Evolutionary conservation across 148 eudicot species (phyloP), one percentile per base, ranked within the genome.

Genomic region (Rhododendron mucronatum): DNA sequence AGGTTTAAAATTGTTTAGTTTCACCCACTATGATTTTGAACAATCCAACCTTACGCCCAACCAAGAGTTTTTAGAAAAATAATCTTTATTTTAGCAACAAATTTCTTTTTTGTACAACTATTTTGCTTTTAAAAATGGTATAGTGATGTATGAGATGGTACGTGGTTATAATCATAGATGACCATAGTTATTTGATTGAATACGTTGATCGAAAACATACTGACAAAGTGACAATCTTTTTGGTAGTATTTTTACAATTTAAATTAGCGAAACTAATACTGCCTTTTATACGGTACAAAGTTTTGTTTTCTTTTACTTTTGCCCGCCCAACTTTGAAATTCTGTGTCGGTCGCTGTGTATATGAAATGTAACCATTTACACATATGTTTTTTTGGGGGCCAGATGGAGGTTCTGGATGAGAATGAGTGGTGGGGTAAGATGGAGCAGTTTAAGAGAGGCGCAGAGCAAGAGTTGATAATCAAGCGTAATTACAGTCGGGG

Each of bases 371-470:
- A 71, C 15, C 9, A 78, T n/a, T 35, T 15, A 28, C 80, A 74
- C 78, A 51, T 45, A 21, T 86, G 45, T 51, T 2, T 88, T 45
- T 18, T 57, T 21, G 78, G 35, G 33, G 39, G 9, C 3, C 86
- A 95, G 99, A 85, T 92, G 88, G 98, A 95, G 89, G 95, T 91
- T 85, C 87, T 97, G 93, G 90, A 97, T 86, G 91, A 89, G 91
- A 91, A 90, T 82, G 98, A 95, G 86, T 94, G 95, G 98, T 91
- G 96, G 95, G 89, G 85, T 47, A 94, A 94, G 86, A 83, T 97
- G 91, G 99, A 94, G 87, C 90, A 90, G 81, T 85, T 97, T 90
- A 87, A 90, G 89, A 92, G 89, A 74, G 95, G 95, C 82, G 92
- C 87, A 26, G 95, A 94, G 89, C 95, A 91, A 84, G 99, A 97